Conservation (phyloP, 148 eudicot genomes). For the Bassia scoparia region DNA sequence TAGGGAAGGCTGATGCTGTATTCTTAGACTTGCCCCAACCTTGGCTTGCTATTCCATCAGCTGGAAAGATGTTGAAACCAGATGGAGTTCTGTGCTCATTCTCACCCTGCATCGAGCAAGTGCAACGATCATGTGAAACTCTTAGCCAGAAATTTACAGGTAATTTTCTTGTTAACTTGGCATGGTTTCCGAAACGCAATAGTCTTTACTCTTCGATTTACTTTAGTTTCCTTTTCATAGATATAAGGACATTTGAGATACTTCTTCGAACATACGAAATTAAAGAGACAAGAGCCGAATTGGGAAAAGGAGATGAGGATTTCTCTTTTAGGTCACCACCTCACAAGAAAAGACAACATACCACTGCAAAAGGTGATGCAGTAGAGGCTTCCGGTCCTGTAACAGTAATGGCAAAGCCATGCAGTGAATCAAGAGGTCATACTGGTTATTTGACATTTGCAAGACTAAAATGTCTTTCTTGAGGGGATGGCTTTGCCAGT, state of each 20-base stretch:
- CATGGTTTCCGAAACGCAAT: background rate
- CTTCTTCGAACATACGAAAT: constrained; percentile 78
- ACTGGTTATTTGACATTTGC: constrained; percentile 95
- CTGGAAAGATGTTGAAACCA: constrained; percentile 72
- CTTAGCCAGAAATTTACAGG: constrained; percentile 61
- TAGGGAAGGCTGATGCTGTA: constrained; percentile 65
- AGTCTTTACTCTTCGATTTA: background rate
- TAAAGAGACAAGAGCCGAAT: constrained; percentile 48
- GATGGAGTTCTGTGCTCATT: constrained; percentile 90
- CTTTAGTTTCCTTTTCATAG: constrained; percentile 29
- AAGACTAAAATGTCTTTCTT: constrained; percentile 48
- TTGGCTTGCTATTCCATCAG: constrained; percentile 91
- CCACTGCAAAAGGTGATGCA: constrained; percentile 37
- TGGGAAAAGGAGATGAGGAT: constrained; percentile 37
- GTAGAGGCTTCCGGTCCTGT: constrained; percentile 40
- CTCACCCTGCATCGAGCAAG: constrained; percentile 98
- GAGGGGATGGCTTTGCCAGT: background rate
- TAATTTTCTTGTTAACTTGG: constrained; percentile 13
- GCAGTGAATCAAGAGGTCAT: constrained; percentile 76
- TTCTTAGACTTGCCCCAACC: constrained; percentile 91
- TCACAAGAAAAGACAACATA: constrained; percentile 64
- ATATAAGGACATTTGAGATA: constrained; percentile 86
- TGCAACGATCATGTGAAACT: constrained; percentile 74
- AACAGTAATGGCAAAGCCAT: constrained; percentile 59
- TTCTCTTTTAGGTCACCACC: constrained; percentile 41